Evolutionary conservation across 352 stramenopile species (phyloP).

Genomic region (Globisporangium cystogenes): DNA sequence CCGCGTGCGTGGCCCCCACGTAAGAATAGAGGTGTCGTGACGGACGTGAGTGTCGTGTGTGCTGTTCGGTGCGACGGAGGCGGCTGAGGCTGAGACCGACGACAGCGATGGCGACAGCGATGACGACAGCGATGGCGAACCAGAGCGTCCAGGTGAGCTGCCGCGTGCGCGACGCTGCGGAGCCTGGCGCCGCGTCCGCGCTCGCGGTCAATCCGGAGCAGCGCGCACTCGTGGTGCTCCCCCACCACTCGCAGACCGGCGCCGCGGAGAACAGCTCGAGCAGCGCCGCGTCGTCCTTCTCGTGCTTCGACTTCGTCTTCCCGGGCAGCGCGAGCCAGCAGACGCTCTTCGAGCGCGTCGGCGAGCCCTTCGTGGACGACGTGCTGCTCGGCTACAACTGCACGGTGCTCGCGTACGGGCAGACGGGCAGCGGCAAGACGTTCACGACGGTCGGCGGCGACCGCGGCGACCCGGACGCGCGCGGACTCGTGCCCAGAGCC

Average conservation of each 20-base stretch:
- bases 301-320: conserved; percentile 53
- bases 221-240: not conserved
- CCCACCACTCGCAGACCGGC: too few species aligned
- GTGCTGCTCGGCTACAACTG: conserved; percentile 62
- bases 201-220: not conserved
- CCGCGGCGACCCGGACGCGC: conserved; percentile 8
- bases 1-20: too few species aligned
- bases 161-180: conserved; percentile 26
- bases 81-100: too few species aligned
- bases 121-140: too few species aligned
- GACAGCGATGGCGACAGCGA: too few species aligned
- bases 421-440: conserved; percentile 71
- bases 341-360: conserved; percentile 39
- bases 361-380: conserved; percentile 40
- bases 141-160: conserved; percentile 60
- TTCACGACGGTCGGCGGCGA: conserved; percentile 35
- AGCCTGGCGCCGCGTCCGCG: not conserved
- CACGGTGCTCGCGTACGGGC: conserved; percentile 66
- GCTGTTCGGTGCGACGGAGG: too few species aligned
- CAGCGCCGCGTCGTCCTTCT: conserved; percentile 3
- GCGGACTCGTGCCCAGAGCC: conserved; percentile 32
- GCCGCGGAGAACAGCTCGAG: too few species aligned
- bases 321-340: conserved; percentile 23
- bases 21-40: not conserved
- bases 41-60: too few species aligned